Conservation (phyloP, 2,329 filamentous ascomycete genomes). For the Cladosporium sp. region DNA sequence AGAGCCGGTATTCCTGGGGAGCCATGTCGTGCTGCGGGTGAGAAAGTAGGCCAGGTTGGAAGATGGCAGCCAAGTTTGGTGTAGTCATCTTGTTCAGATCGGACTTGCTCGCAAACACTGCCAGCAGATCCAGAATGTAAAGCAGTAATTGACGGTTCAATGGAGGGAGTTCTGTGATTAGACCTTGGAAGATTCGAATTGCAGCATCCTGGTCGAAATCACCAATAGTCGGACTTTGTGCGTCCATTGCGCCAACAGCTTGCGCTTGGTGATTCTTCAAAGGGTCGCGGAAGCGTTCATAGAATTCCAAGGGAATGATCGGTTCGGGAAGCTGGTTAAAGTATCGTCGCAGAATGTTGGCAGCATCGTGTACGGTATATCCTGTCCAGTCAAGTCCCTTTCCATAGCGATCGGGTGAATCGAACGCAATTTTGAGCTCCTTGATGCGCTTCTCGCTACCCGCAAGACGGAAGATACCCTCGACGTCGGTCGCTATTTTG, state of each 20-base stretch:
- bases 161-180: conserved; percentile 91
- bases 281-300: conserved; percentile 86
- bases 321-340: conserved; percentile 95
- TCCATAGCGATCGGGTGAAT: conserved; percentile 92
- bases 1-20: conserved; percentile 88
- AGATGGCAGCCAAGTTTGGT: conserved; percentile 91
- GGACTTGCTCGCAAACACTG: conserved; percentile 95
- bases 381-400: conserved; percentile 97
- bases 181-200: conserved; percentile 79
- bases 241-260: conserved; percentile 67
- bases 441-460: conserved; percentile 98
- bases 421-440: conserved; percentile 86
- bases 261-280: conserved; percentile 70
- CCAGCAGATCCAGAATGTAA: conserved; percentile 92
- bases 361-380: conserved; percentile 97
- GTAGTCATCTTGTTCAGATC: conserved; percentile 97
- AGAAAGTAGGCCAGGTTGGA: conserved; percentile 93
- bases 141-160: conserved; percentile 91
- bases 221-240: conserved; percentile 67
- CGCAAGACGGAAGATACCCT: conserved; percentile 94
- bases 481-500: conserved; percentile 77
- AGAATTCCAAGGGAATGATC: conserved; percentile 91
- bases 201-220: conserved; percentile 73
- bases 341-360: conserved; percentile 92
- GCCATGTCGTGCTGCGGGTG: conserved; percentile 95